Evolutionary conservation across 768 basidiomycete species (phyloP), one percentile per base, ranked within the genome.

Genomic region (Mycena belliarum): DNA sequence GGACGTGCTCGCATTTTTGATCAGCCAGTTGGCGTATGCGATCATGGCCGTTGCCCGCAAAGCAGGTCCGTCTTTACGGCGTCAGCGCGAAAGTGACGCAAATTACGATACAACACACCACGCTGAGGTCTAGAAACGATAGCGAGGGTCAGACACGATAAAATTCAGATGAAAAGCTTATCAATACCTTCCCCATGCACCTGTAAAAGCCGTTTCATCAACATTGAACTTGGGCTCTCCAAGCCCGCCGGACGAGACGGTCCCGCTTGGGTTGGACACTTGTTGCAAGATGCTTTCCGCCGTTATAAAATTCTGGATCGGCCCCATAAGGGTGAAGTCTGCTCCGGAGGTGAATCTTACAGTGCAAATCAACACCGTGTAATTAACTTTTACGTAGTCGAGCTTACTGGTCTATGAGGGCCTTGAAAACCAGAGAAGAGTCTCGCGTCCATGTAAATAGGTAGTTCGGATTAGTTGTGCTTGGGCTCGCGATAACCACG

Each of bases 371-470:
- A 33, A 25, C 32, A 6, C n/a, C n/a, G n/a, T n/a, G n/a, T n/a
- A n/a, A 40, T n/a, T 20, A 25, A 23, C 14, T 32, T 32, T 25
- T 16, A 16, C 23, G 15, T 32, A 32, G 29, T 32, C 29, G 2
- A 2, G 18, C 72, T 41, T 72, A 86, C 76, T 75, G 72, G 65
- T 82, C 81, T 54, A 83, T 77, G 59, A 84, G 66, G 25, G 66
- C 62, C 69, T 91, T 87, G 75, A 85, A 86, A 0, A 88, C 88
- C 49, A 91, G 78, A 3, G 89, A 82, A 25, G 88, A 80, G 72
- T 93, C 91, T 49, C 91, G 83, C 16, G 79, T 81, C 91, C 91
- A 93, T 4, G 86, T 84, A 68, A 79, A 91, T n/a, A 89, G 72
- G 62, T 91, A 89, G 70, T 89, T 68, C 0, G 89, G 83, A 58